phyloP scores from a whole-genome alignment of 306 rosid species.

The Prunus dulcis region DNA sequence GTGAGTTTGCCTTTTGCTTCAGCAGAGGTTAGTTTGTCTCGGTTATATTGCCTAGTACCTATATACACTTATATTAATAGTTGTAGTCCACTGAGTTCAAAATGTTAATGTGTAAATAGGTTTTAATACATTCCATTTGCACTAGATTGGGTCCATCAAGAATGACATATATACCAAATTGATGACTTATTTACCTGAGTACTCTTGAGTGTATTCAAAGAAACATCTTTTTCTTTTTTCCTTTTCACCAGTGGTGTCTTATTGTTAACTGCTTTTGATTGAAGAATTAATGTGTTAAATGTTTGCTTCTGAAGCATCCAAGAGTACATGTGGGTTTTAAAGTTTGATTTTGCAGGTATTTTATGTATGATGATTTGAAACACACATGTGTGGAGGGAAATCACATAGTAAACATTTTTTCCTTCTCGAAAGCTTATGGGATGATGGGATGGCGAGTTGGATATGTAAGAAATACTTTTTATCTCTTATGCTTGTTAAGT shows the following conservation, averaged over 20 bases:
- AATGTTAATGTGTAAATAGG: background rate
- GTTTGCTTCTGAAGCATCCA: background rate
- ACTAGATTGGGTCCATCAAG: background rate
- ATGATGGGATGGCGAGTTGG: conserved; percentile 99
- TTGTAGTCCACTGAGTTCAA: background rate
- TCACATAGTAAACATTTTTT: conserved; percentile 84
- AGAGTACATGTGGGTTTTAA: background rate
- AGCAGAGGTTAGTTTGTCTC: background rate
- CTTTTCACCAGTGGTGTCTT: background rate
- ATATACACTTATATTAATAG: background rate
- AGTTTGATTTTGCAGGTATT: conserved; percentile 60
- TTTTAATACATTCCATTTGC: background rate
- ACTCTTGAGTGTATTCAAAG: background rate
- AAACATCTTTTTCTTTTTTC: background rate
- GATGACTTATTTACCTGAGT: background rate
- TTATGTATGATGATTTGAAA: conserved; percentile 83
- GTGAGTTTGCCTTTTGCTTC: background rate
- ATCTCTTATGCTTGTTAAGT: background rate
- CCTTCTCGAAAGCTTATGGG: conserved; percentile 95
- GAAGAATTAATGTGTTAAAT: background rate
- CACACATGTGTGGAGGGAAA: conserved; percentile 85
- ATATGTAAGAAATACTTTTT: conserved; percentile 55
- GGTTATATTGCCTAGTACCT: background rate
- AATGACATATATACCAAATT: background rate
- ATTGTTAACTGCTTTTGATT: background rate